Evolutionary conservation across 495 filamentous ascomycete genomes (phyloP).

Genomic region (Penicillium maclennaniae): DNA sequence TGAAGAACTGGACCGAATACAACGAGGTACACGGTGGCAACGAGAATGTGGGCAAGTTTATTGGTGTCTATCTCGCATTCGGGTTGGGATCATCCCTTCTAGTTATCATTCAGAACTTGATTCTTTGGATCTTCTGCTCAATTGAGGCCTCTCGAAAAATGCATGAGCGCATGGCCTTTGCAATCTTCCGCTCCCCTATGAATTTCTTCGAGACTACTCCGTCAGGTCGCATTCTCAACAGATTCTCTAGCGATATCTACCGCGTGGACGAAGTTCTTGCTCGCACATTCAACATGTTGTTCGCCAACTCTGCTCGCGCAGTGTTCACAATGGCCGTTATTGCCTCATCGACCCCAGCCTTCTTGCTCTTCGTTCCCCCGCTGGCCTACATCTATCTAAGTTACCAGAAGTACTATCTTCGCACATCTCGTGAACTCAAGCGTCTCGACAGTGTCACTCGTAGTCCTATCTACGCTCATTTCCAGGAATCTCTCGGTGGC

Average conservation of each 20-base stretch:
- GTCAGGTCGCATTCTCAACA: slow-evolving; percentile 92
- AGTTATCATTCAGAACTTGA: slow-evolving; percentile 87
- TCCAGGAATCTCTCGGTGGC: slow-evolving; percentile 94
- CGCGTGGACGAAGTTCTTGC: slow-evolving; percentile 93
- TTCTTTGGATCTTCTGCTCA: slow-evolving; percentile 98
- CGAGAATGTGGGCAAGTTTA: slow-evolving; percentile 76
- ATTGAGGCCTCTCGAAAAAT: slow-evolving; percentile 97
- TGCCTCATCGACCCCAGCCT: slow-evolving; percentile 72
- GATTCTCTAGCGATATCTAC: slow-evolving; percentile 97
- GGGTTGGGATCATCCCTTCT: slow-evolving; percentile 83
- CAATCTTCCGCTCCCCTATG: slow-evolving; percentile 98
- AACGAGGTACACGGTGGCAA: slow-evolving; percentile 68
- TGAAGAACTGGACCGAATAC: slow-evolving; percentile 84
- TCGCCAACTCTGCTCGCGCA: slow-evolving; percentile 81
- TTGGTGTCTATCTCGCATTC: slow-evolving; percentile 92
- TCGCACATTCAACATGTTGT: slow-evolving; percentile 89
- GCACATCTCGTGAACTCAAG: slow-evolving; percentile 94
- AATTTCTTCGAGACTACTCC: slow-evolving; percentile 98
- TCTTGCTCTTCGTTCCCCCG: slow-evolving; percentile 76
- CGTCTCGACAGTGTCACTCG: slow-evolving; percentile 91
- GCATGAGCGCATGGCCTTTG: slow-evolving; percentile 96
- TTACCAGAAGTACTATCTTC: slow-evolving; percentile 95
- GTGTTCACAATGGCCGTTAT: slow-evolving; percentile 86
- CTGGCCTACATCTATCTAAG: slow-evolving; percentile 79
- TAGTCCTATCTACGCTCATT: slow-evolving; percentile 96